phyloP scores from a whole-genome alignment of 2,329 filamentous ascomycete genomes.

The Exophiala spinifera region DNA sequence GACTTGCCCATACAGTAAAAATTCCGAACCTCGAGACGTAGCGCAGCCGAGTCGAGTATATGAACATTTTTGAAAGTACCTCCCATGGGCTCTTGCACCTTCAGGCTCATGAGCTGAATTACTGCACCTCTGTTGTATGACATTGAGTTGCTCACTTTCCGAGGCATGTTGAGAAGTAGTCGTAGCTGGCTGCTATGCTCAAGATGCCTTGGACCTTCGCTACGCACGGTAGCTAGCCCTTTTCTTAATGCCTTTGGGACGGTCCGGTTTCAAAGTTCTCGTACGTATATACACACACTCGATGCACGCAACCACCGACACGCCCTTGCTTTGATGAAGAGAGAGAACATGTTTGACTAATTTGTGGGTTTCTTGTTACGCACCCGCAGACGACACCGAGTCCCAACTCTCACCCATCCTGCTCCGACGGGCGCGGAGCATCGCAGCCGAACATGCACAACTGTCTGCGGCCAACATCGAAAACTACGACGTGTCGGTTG shows the following conservation, averaged over 20 bases:
- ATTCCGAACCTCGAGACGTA: not conserved
- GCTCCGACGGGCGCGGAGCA: constrained; percentile 53
- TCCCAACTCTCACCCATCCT: constrained; percentile 47
- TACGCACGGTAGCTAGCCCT: constrained; percentile 34
- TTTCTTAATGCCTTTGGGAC: constrained; percentile 3
- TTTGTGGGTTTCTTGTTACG: not conserved
- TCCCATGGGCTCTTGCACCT: too few species aligned
- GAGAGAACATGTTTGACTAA: too few species aligned
- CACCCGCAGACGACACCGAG: constrained; percentile 25
- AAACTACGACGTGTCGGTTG: constrained; percentile 54
- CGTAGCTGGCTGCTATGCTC: constrained; percentile 45
- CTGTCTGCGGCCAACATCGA: constrained; percentile 52
- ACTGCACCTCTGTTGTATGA: not conserved
- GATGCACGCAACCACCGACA: not conserved
- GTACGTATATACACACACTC: constrained; percentile 6
- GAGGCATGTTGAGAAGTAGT: constrained; percentile 38
- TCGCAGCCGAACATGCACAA: constrained; percentile 55
- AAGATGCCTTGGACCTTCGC: constrained; percentile 43
- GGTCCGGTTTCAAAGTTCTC: constrained; percentile 32
- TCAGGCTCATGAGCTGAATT: not conserved
- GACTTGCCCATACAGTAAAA: not conserved
- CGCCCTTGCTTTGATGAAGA: not conserved
- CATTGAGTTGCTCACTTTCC: constrained; percentile 2
- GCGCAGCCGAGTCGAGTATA: too few species aligned
- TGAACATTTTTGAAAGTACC: constrained; percentile 9